phyloP scores from a whole-genome alignment of 2,329 filamentous ascomycete species.

The Tolypocladium sp. region DNA sequence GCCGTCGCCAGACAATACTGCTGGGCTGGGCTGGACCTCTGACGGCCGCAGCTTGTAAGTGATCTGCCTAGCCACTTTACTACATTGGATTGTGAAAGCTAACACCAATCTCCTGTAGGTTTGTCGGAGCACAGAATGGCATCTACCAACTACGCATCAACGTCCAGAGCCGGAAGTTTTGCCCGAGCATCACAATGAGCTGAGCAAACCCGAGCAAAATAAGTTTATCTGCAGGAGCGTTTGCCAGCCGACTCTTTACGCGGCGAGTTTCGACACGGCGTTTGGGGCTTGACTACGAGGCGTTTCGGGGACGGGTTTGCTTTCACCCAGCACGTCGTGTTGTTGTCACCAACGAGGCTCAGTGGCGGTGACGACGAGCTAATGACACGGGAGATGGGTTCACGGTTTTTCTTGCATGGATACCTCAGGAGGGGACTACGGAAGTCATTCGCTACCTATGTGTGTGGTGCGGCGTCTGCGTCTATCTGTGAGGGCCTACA shows the following conservation, averaged over 20 bases:
- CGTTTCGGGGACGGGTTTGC: not conserved
- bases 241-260: not conserved
- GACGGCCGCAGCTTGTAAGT: conserved; percentile 52
- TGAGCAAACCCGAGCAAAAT: conserved; percentile 19
- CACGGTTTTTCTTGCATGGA: conserved; percentile 1
- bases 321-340: not conserved
- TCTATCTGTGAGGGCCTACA: not conserved
- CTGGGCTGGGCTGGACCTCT: conserved; percentile 53
- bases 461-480: not conserved
- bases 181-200: conserved; percentile 44
- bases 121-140: conserved; percentile 59
- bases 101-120: conserved; percentile 28
- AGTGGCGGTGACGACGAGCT: not conserved
- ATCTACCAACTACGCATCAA: conserved; percentile 69
- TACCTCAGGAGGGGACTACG: not conserved
- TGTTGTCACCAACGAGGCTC: not conserved
- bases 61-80: not conserved
- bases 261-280: not conserved
- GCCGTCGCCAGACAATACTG: conserved; percentile 47
- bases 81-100: not conserved
- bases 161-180: conserved; percentile 48
- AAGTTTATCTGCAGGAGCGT: not conserved
- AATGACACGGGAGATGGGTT: not conserved
- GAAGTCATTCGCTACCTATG: conserved; percentile 3
- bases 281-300: not conserved